phyloP scores from a whole-genome alignment of 495 filamentous ascomycete genomes.

The Aspergillus baeticus region DNA sequence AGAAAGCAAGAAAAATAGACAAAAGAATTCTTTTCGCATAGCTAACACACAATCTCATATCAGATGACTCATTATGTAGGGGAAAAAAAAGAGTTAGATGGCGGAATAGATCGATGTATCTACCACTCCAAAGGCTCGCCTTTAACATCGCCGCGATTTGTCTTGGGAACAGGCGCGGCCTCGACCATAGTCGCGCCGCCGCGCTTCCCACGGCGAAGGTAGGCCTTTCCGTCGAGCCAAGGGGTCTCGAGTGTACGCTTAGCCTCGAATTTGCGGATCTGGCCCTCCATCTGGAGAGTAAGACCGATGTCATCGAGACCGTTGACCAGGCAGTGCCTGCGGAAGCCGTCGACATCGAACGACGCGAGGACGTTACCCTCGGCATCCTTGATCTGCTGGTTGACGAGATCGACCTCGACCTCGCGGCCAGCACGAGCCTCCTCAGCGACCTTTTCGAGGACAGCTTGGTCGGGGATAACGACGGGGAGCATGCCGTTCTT shows the following conservation, averaged over 20 bases:
- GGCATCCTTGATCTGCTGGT: constrained; percentile 77
- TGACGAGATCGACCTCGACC: constrained; percentile 86
- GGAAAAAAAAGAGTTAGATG: constrained; percentile 1
- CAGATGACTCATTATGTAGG: not conserved
- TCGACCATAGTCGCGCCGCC: constrained; percentile 70
- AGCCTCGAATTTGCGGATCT: constrained; percentile 81
- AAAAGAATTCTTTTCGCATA: not conserved
- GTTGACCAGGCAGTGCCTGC: constrained; percentile 92
- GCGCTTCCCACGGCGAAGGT: constrained; percentile 66
- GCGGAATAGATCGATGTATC: constrained; percentile 6
- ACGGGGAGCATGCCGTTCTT: constrained; percentile 99
- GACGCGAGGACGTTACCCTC: constrained; percentile 66
- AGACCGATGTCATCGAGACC: constrained; percentile 96
- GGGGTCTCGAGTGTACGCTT: constrained; percentile 75
- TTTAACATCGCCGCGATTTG: constrained; percentile 82
- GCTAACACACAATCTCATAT: not conserved
- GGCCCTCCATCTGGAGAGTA: constrained; percentile 86
- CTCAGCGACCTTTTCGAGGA: constrained; percentile 67
- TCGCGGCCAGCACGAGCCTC: constrained; percentile 83
- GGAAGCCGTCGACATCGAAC: constrained; percentile 89
- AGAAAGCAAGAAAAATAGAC: not conserved
- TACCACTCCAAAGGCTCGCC: constrained; percentile 94
- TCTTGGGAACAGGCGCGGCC: constrained; percentile 82
- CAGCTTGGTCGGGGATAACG: constrained; percentile 63
- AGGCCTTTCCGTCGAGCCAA: constrained; percentile 89